Conservation (phyloP, 192 early-diverging fungal species). For the Chytriomyces sp. region DNA sequence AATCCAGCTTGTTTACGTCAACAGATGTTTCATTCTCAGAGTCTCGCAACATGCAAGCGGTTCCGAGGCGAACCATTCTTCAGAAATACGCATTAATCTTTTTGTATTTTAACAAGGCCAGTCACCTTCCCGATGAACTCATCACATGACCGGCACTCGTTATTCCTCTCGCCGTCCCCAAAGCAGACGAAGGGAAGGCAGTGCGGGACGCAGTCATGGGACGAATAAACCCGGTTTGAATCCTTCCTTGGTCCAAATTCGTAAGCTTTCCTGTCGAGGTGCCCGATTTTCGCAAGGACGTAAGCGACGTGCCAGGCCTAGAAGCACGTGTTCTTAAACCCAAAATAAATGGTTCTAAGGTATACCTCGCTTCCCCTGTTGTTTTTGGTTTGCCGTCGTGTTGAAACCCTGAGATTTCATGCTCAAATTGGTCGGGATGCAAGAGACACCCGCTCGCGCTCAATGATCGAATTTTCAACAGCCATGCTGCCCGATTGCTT, state of each 20-base stretch:
- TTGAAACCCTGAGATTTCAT: not conserved
- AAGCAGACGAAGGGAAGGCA: no score
- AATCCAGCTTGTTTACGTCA: conserved; percentile 8
- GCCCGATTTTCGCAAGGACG: not conserved
- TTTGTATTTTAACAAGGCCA: no score
- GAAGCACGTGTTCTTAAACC: not conserved
- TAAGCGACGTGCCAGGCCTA: not conserved
- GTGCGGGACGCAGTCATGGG: conserved; percentile 16
- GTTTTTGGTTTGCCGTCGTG: not conserved
- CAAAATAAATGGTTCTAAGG: not conserved
- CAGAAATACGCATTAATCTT: not conserved
- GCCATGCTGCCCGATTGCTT: conserved; percentile 4
- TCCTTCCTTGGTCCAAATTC: not conserved
- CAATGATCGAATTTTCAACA: conserved; percentile 10
- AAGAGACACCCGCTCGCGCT: not conserved
- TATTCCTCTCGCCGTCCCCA: no score
- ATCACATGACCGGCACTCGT: no score
- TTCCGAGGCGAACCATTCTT: not conserved
- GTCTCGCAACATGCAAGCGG: conserved; percentile 7
- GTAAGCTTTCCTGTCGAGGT: not conserved
- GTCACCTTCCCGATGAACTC: not conserved
- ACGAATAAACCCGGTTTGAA: conserved; percentile 7
- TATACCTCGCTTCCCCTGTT: not conserved
- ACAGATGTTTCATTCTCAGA: not conserved
- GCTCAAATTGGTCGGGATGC: not conserved